Conservation (phyloP, 139 green algal genomes). For the Chlamydomonas sphaeroides region DNA sequence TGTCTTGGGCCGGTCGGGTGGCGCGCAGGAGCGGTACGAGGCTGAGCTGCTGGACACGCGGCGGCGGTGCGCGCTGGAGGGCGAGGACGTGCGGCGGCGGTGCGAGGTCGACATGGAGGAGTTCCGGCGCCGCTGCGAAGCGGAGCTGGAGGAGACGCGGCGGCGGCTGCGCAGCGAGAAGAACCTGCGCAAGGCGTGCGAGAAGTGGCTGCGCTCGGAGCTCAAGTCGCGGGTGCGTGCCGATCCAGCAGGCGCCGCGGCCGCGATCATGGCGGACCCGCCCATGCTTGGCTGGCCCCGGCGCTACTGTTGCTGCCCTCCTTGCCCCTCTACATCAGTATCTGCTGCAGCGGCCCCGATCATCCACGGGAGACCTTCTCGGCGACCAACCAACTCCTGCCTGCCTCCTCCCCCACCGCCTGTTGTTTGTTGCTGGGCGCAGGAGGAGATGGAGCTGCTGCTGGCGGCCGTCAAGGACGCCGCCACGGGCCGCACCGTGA, state of each 20-base stretch:
- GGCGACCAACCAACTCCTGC: too few species aligned
- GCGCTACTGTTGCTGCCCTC: not conserved
- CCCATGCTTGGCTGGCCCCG: too few species aligned
- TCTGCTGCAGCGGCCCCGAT: too few species aligned
- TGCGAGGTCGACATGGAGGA: slow-evolving; percentile 1
- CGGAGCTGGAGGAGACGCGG: slow-evolving; percentile 55
- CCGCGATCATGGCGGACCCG: not conserved
- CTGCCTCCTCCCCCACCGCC: too few species aligned
- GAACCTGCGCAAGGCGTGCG: slow-evolving; percentile 68
- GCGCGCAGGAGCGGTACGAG: slow-evolving; percentile 30
- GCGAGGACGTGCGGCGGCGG: slow-evolving; percentile 9
- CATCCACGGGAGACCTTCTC: too few species aligned
- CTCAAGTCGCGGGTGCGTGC: slow-evolving; percentile 53
- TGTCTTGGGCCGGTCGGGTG: too few species aligned
- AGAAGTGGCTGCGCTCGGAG: slow-evolving; percentile 71
- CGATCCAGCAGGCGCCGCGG: not conserved
- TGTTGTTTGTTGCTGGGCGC: too few species aligned
- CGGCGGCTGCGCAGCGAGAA: slow-evolving; percentile 59
- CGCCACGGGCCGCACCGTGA: not conserved
- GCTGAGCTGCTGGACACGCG: slow-evolving; percentile 52
- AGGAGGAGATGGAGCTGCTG: slow-evolving; percentile 55
- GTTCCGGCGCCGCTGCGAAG: slow-evolving; percentile 31
- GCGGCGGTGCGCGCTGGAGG: slow-evolving; percentile 26
- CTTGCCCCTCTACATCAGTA: too few species aligned
- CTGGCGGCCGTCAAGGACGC: slow-evolving; percentile 45